Percentiles rank a stretch among this genome's conserved stretches.
Conservation (phyloP, 73 alveolate genomes). For the Paramecium sonneborni region DNA sequence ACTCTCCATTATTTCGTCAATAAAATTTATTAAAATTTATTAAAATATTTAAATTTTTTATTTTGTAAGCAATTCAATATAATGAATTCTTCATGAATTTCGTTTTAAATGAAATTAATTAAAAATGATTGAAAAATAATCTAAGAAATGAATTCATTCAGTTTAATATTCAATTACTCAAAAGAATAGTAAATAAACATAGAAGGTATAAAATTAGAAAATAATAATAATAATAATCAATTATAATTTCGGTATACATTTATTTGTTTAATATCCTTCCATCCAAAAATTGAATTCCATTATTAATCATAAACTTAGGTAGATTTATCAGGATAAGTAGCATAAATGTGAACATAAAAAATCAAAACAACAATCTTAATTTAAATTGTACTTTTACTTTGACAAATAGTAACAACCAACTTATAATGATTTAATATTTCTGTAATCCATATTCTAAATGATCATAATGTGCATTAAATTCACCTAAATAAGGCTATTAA, state of each 20-base stretch:
- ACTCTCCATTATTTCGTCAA: no score
- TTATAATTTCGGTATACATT: background rate
- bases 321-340: slow-evolving; percentile 45
- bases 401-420: slow-evolving; percentile 5
- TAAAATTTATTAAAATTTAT: no score
- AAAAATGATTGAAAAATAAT: no score
- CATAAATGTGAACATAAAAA: slow-evolving; percentile 45
- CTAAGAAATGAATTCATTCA: no score
- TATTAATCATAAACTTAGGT: slow-evolving; percentile 46
- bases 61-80: no score
- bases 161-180: no score
- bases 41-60: no score
- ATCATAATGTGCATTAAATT: slow-evolving; percentile 23
- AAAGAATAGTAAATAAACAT: no score
- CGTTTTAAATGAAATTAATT: no score
- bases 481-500: slow-evolving; percentile 23
- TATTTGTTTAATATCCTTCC: background rate
- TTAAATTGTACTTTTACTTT: background rate
- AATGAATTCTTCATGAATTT: no score
- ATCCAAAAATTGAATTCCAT: slow-evolving; percentile 44
- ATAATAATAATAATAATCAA: background rate
- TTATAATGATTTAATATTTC: background rate
- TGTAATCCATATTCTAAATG: slow-evolving; percentile 13
- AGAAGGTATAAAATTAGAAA: background rate
- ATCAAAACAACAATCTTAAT: background rate